phyloP scores from a whole-genome alignment of 345 rosid species.

The Ceriops decandra region DNA sequence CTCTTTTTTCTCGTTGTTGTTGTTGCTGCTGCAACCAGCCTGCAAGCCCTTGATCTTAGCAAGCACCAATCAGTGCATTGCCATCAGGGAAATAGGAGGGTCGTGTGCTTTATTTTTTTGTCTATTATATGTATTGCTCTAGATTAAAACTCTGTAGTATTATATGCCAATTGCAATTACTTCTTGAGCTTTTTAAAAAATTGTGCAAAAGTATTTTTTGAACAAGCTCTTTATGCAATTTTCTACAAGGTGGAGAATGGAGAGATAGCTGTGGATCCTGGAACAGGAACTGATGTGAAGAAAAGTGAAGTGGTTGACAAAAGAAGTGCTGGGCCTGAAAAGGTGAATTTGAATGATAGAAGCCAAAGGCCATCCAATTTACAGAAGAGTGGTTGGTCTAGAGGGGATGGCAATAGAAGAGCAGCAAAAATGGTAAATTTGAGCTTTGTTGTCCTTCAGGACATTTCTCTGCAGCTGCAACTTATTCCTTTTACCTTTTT shows the following conservation, averaged over 20 bases:
- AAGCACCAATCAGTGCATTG: no score
- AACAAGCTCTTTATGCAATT: background rate
- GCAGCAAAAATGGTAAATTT: conserved; percentile 43
- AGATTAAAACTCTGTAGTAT: background rate
- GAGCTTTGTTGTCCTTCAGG: background rate
- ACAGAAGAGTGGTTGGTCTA: conserved; percentile 45
- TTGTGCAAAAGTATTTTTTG: background rate
- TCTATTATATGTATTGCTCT: background rate
- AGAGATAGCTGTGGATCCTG: conserved; percentile 50
- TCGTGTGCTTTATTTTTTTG: no score
- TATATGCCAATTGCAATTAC: background rate
- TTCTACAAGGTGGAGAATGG: conserved; percentile 60
- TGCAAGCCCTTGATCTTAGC: no score
- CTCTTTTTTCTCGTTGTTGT: no score
- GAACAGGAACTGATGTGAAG: conserved; percentile 29
- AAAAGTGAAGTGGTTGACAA: conserved; percentile 23
- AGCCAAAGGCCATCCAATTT: conserved; percentile 38
- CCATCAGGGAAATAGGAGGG: no score
- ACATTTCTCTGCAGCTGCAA: background rate
- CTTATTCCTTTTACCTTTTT: background rate
- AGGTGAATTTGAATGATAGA: conserved; percentile 30
- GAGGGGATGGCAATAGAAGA: conserved; percentile 56
- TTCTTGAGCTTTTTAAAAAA: background rate
- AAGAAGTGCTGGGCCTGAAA: conserved; percentile 23
- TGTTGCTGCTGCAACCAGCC: no score